Evolutionary conservation across 1,284 basidiomycete genomes (phyloP), one percentile per base, ranked within the genome.

Genomic region (Vanrija sp.): DNA sequence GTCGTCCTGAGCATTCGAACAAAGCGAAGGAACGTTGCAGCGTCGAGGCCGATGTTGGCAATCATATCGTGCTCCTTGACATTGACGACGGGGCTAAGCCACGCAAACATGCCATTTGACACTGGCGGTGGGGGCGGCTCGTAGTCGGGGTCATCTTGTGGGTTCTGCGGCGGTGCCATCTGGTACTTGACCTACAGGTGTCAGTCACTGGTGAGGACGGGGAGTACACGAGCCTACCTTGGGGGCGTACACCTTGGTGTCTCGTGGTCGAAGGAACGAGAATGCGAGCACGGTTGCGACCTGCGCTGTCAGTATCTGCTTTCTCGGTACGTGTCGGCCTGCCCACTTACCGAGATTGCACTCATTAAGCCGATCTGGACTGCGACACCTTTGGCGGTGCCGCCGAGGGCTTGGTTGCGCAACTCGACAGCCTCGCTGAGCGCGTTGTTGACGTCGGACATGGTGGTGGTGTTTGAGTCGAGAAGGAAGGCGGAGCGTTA

Each of bases 11-110:
- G 82, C 78, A 99, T 85, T 57, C 92, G 85, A 24, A 88, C 81
- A 73, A 98, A 97, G 20, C 94, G 87, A 18, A 99, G 83, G 75
- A 90, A 99, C 14, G 88, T 83, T 47, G 92, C 87, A 0, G 94
- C 95, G 71, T 99, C 96, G 19, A 97, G 83, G 16, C 90, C 95
- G 66, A 97, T 83, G 71, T 94, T 92, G 62, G 89, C 84, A 27
- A 98, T 80, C 42, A 98, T 83, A 62, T 92, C 86, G 24, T 86
- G 84, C 74, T 98, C 95, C 65, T 87, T 87, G 25, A 87, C 86
- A 58, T 84, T 82, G 47, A 92, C 67, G 19, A 98, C 82, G 2
- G 95, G 94, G 20, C 85, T 85, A 1, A 98, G 78, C 95, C 94
- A 95, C 50, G 88, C 88, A 45, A 89, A 83, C 52, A 92, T 76